Conservation (phyloP, 495 filamentous ascomycete genomes). For the Penicillium lividum region DNA sequence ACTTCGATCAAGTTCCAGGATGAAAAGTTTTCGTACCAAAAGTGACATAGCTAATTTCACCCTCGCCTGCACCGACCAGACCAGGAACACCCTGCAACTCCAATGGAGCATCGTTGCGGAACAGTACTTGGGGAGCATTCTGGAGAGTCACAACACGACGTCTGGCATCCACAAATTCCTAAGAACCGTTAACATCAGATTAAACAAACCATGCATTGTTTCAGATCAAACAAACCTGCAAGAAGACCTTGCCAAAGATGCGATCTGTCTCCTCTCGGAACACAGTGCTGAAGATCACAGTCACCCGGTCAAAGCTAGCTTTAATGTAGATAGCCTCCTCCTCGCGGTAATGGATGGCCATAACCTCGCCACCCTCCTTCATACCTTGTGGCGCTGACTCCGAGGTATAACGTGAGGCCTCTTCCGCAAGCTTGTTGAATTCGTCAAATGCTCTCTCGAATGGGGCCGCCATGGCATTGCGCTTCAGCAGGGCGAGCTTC, state of each 20-base stretch:
- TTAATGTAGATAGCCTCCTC: slow-evolving; percentile 99
- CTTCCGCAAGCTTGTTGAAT: slow-evolving; percentile 79
- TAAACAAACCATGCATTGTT: not conserved
- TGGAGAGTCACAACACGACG: slow-evolving; percentile 80
- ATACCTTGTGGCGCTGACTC: slow-evolving; percentile 90
- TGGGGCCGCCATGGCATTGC: slow-evolving; percentile 96
- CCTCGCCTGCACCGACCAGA: slow-evolving; percentile 65
- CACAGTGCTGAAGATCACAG: slow-evolving; percentile 97
- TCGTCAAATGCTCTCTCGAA: slow-evolving; percentile 97
- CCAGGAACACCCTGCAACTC: slow-evolving; percentile 87
- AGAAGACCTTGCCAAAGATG: slow-evolving; percentile 94
- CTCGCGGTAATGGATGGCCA: slow-evolving; percentile 96
- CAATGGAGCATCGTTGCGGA: slow-evolving; percentile 89
- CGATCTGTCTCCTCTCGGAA: slow-evolving; percentile 97
- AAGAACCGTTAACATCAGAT: slow-evolving; percentile 3
- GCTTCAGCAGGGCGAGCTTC: slow-evolving; percentile 85
- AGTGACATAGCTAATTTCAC: slow-evolving; percentile 93
- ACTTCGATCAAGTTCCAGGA: not conserved
- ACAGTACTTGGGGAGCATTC: slow-evolving; percentile 97
- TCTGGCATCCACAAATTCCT: slow-evolving; percentile 96
- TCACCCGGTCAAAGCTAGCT: slow-evolving; percentile 93
- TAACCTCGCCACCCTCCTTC: slow-evolving; percentile 84
- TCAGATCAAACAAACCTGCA: slow-evolving; percentile 50
- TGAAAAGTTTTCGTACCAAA: slow-evolving; percentile 65
- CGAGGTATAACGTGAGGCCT: slow-evolving; percentile 83